Conservation (phyloP, 2,329 filamentous ascomycete genomes). For the Arthrobotrys sinensis region DNA sequence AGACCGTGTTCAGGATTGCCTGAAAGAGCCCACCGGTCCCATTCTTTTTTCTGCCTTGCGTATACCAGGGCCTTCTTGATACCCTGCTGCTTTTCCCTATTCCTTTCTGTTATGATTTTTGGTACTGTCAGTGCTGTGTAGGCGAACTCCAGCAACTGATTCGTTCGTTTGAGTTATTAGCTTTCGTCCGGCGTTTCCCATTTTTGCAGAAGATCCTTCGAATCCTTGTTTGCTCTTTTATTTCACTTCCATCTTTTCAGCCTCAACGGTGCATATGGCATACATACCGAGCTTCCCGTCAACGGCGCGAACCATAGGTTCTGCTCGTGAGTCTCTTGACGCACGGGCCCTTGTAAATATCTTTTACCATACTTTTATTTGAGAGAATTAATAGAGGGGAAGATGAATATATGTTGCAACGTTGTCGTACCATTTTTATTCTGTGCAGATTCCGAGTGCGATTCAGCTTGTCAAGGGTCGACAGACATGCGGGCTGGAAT, state of each 20-base stretch:
- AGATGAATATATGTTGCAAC: conserved; percentile 11
- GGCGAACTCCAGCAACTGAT: conserved; percentile 4
- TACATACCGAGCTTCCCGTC: conserved; percentile 7
- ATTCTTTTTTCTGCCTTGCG: background rate
- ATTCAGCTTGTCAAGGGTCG: conserved; percentile 60
- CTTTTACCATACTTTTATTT: conserved; percentile 23
- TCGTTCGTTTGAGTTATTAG: background rate
- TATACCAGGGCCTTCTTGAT: conserved; percentile 4
- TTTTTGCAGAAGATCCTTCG: conserved; percentile 10
- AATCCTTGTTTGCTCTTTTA: background rate
- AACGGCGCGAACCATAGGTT: conserved; percentile 19
- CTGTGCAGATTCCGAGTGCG: conserved; percentile 48
- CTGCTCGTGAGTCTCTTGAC: conserved; percentile 7
- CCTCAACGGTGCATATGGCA: conserved; percentile 25
- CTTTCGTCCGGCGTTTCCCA: conserved; percentile 10
- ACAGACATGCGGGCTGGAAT: conserved; percentile 15
- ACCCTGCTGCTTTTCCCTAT: conserved; percentile 11
- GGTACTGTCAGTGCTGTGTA: conserved; percentile 14
- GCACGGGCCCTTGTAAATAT: conserved; percentile 37
- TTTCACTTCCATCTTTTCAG: conserved; percentile 15
- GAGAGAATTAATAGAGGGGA: conserved; percentile 47
- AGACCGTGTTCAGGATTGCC: conserved; percentile 49
- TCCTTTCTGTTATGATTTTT: conserved; percentile 8
- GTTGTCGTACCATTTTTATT: conserved; percentile 1
- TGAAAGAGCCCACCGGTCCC: conserved; percentile 4